Evolutionary conservation across 495 filamentous ascomycete genomes (phyloP), one percentile per base, ranked within the genome.

Genomic region (Trichocladium uniseriatum): DNA sequence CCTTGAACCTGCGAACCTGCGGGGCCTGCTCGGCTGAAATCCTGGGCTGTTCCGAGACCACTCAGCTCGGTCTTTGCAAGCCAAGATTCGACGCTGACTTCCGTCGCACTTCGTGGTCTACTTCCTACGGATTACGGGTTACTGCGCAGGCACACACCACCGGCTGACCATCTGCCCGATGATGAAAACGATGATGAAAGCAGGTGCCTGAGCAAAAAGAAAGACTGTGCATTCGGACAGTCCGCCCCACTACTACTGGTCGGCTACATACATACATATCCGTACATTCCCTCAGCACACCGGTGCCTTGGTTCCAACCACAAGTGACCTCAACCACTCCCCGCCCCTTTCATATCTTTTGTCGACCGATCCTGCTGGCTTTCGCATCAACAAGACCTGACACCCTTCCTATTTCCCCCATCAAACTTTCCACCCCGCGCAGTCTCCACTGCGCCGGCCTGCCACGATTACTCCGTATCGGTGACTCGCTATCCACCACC

Each of bases 121-220:
- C n/a, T n/a, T n/a, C n/a, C n/a, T n/a, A n/a, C n/a, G n/a, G n/a
- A n/a, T n/a, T n/a, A n/a, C n/a, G n/a, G n/a, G n/a, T n/a, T n/a
- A n/a, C n/a, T n/a, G n/a, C n/a, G n/a, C n/a, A n/a, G n/a, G 38
- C 18, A 8, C 6, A 27, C 20, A 20, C n/a, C 19, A 27, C 41
- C 49, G 35, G 42, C 21, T 35, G 27, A 32, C 40, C 28, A 39
- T 46, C 34, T 39, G 43, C 52, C 51, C 51, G 45, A 57, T 60
- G 53, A 61, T 58, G 60, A 59, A 62, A 55, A 41, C 40, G 46
- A 65, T 63, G 60, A 65, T 65, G 62, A 65, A 62, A 59, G 49
- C 48, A 38, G 53, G 45, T 55, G 58, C 48, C 48, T 52, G 54
- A 60, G 52, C 28, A 41, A 51, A 46, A 52, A 55, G 10, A 21